Conservation (phyloP, 108 stramenopile genomes). For the Cylindrotheca fusiformis region DNA sequence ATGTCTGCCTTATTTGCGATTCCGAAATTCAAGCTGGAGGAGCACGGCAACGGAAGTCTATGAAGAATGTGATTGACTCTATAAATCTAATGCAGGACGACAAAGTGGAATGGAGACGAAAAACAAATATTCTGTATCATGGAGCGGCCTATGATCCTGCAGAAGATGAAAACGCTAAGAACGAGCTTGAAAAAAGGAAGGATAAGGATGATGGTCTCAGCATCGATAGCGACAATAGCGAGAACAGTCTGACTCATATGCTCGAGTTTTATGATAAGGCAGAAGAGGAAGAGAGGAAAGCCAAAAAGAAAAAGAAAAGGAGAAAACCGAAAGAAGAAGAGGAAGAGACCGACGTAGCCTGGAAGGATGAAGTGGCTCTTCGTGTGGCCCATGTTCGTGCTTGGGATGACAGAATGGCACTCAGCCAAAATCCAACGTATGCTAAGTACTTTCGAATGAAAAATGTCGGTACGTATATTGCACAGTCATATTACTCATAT, state of each 20-base stretch:
- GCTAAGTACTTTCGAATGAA: not conserved
- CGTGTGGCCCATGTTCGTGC: not conserved
- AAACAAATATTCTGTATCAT: not conserved
- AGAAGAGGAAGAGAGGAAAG: not conserved
- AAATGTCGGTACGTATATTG: not conserved
- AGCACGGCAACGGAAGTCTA: not conserved
- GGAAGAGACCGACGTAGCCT: not conserved
- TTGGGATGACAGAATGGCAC: not conserved
- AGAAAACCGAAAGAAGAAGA: not conserved
- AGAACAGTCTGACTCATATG: not conserved
- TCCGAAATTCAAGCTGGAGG: not conserved
- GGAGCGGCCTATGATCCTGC: not conserved
- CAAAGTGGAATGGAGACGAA: not conserved
- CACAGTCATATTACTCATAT: too few relatives aligned
- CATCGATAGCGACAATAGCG: not conserved
- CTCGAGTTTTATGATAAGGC: not conserved
- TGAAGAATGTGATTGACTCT: not conserved
- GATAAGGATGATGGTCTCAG: too few relatives aligned
- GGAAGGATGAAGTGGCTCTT: not conserved
- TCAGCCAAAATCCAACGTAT: not conserved
- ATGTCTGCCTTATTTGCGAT: not conserved
- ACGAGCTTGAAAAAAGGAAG: not conserved
- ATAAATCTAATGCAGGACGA: not conserved
- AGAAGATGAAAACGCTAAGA: not conserved
- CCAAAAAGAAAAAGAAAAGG: not conserved